Evolutionary conservation across 2,329 filamentous ascomycete species (phyloP).

Genomic region (Pyrenophora seminiperda): DNA sequence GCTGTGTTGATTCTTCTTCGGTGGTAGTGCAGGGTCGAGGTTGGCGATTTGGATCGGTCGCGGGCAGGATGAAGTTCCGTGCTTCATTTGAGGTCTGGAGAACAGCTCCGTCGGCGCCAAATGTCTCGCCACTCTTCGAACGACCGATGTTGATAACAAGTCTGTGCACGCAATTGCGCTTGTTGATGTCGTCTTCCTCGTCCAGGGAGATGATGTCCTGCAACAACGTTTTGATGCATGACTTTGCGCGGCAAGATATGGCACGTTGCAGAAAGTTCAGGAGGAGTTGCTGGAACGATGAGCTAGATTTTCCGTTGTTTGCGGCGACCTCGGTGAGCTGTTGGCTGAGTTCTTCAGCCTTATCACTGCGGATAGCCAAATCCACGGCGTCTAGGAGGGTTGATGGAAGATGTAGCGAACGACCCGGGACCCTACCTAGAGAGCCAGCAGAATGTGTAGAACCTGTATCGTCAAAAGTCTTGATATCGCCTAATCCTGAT

Average conservation of each 20-base stretch:
- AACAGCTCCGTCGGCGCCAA: constrained; percentile 57
- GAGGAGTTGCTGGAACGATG: constrained; percentile 68
- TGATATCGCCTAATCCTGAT: constrained; percentile 76
- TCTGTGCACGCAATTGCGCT: constrained; percentile 89
- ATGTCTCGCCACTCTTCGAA: constrained; percentile 62
- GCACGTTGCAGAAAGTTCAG: constrained; percentile 79
- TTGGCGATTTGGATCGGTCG: constrained; percentile 68
- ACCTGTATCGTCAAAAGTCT: constrained; percentile 73
- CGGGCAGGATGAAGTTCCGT: constrained; percentile 78
- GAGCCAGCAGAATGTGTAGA: constrained; percentile 73
- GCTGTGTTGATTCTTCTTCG: constrained; percentile 65
- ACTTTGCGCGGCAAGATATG: constrained; percentile 70
- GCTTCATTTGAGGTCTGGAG: constrained; percentile 59
- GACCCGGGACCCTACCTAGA: constrained; percentile 75
- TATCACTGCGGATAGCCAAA: constrained; percentile 71
- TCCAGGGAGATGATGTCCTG: constrained; percentile 72
- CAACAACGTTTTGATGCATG: constrained; percentile 74
- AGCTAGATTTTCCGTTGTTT: constrained; percentile 53
- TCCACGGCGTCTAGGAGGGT: constrained; percentile 73
- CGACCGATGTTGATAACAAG: constrained; percentile 91
- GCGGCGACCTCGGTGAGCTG: constrained; percentile 64
- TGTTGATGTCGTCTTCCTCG: constrained; percentile 90
- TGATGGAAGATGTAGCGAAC: constrained; percentile 73
- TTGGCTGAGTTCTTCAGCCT: constrained; percentile 61
- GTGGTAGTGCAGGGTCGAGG: constrained; percentile 67